Percentiles rank a stretch among this genome's conserved stretches.
Evolutionary conservation across 164 flowering plant genomes (phyloP).

Genomic region (Piper betle): DNA sequence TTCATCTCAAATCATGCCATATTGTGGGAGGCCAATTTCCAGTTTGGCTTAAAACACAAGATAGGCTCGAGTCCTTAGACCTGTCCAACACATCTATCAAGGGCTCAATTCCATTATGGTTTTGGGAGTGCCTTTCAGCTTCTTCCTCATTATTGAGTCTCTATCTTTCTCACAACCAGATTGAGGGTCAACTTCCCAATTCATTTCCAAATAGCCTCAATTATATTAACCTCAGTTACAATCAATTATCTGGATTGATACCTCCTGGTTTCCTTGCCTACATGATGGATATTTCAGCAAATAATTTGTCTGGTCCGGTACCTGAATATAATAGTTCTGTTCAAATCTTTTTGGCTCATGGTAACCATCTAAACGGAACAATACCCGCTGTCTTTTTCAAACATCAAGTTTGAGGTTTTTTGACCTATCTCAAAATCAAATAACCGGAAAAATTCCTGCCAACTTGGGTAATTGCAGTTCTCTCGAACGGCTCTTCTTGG

Average conservation of each 20-base stretch:
- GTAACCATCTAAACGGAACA: neutral
- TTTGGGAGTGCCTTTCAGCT: neutral
- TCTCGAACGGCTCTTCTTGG: neutral
- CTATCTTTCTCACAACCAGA: neutral
- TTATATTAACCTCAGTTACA: neutral
- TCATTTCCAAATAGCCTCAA: neutral
- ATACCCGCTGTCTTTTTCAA: neutral
- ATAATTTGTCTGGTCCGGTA: neutral
- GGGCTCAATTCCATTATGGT: neutral
- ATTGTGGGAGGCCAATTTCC: neutral
- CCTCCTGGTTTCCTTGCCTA: neutral
- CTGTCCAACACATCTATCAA: slow-evolving; percentile 3
- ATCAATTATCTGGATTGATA: neutral
- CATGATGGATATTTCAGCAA: neutral
- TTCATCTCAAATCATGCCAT: neutral
- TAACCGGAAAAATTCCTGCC: neutral
- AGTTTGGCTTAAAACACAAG: neutral
- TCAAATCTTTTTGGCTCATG: neutral
- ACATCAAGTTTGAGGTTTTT: too few species aligned
- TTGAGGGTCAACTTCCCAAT: neutral
- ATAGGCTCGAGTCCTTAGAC: neutral
- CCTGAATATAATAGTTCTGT: neutral
- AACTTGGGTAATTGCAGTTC: neutral
- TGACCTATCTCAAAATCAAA: too few species aligned
- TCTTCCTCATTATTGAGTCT: neutral